Evolutionary conservation across 495 filamentous ascomycete species (phyloP), one percentile per base, ranked within the genome.

Genomic region (Aspergillus steynii): DNA sequence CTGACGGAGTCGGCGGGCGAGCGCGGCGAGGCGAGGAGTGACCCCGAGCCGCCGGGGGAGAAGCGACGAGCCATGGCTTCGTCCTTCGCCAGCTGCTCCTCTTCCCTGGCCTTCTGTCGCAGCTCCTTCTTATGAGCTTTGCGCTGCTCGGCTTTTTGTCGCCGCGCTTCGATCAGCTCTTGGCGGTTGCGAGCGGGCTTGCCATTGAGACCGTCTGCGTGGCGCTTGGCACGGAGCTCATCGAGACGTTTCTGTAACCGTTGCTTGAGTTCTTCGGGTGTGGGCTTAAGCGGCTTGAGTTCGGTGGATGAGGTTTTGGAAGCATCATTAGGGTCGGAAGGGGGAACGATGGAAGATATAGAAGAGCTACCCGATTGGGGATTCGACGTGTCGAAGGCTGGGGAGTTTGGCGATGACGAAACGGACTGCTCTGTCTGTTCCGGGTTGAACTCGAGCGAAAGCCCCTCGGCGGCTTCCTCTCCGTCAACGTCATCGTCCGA

Each of bases 111-210:
- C 58, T 90, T 83, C 61, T 82, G 80, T 14, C 93, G 82, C 50
- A 91, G 69, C 52, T 91, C 87, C 70, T 96, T 93, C 77, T 96
- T 98, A 72, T 92, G 89, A 45, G 87, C 86, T 72, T 90, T 92
- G 48, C 92, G 88, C 65, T 90, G 82, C 54, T 90, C 86, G 70
- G 94, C 91, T 76, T 96, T 97, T 69, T 89, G 85, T 54, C 94
- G 86, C 4, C 95, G 85, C 15, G 89, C 81, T 73, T 97, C 96
- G 65, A 99, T 89, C 2, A 99, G 83, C 63, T 97, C 93, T 75
- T 95, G 88, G 53, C 93, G 82, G 58, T 87, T 95, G 50, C 87
- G 84, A 47, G 94, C 88, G 29, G 91, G 89, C 60, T 87, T 85
- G 63, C 90, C 90, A 68, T 96, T 84, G 5, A 84, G 80, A 14